These are phyloP conservation scores for Aspergillus persii DNA, from an alignment of 2,329 filamentous ascomycete species.

Conservation along the genomic window DNA sequence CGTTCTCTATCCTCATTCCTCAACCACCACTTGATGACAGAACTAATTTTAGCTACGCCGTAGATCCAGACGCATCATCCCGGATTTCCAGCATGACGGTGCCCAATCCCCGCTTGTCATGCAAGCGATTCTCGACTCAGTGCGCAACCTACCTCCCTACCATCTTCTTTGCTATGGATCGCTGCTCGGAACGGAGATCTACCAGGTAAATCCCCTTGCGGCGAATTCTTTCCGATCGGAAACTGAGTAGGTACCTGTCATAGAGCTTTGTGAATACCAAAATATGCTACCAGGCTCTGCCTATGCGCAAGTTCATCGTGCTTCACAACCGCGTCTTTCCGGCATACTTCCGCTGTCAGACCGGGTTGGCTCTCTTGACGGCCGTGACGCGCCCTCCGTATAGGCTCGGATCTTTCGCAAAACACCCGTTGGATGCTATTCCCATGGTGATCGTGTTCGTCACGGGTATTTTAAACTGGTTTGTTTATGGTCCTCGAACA, in stretches of 20 bases:
- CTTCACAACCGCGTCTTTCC: constrained; percentile 44
- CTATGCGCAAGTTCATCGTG: constrained; percentile 36
- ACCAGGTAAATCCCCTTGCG: constrained; percentile 21
- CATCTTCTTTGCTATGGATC: constrained; percentile 42
- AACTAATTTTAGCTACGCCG: too few relatives aligned
- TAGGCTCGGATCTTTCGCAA: constrained; percentile 28
- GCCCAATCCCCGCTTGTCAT: constrained; percentile 8
- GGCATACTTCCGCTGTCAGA: constrained; percentile 39
- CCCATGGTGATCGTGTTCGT: constrained; percentile 30
- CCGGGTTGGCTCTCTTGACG: constrained; percentile 34
- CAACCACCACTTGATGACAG: too few relatives aligned
- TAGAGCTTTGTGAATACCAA: constrained; percentile 44
- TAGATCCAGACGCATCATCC: not conserved
- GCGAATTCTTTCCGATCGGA: not conserved
- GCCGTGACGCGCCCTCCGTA: constrained; percentile 34
- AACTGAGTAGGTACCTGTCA: not conserved
- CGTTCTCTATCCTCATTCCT: too few relatives aligned
- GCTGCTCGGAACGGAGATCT: constrained; percentile 40
- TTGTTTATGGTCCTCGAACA: constrained; percentile 37
- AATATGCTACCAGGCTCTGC: constrained; percentile 35
- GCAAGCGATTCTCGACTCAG: constrained; percentile 9
- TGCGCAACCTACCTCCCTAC: constrained; percentile 26
- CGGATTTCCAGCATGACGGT: not conserved
- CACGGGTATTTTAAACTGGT: constrained; percentile 37
- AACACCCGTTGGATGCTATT: constrained; percentile 21